A percentile compares a stretch with the other conserved stretches of the same genome.
phyloP scores from a whole-genome alignment of 768 basidiomycete species.

The Boletus sp. region DNA sequence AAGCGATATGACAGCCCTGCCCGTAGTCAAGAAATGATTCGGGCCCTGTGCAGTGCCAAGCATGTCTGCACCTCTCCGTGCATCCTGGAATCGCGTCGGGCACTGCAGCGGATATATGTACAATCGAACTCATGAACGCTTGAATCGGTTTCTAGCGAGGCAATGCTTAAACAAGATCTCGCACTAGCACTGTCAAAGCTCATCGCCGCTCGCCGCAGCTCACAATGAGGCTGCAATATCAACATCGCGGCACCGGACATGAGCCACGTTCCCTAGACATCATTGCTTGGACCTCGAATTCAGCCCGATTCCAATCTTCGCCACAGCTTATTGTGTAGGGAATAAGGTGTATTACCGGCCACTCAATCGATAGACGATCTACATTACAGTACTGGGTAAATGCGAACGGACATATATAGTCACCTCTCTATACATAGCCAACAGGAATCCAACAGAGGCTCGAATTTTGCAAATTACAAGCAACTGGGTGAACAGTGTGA shows the following conservation, averaged over 20 bases:
- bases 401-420: background rate
- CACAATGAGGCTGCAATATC: background rate
- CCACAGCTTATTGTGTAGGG: background rate
- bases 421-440: background rate
- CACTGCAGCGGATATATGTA: conserved; percentile 2
- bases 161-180: background rate
- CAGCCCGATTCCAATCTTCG: background rate
- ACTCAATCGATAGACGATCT: background rate
- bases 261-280: background rate
- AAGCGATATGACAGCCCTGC: background rate
- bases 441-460: background rate
- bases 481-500: background rate
- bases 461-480: background rate
- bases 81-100: conserved; percentile 5
- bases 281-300: background rate
- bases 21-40: conserved; percentile 13
- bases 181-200: background rate
- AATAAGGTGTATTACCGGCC: background rate
- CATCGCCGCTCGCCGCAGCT: background rate
- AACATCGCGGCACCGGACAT: background rate
- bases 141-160: background rate
- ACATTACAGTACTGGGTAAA: background rate
- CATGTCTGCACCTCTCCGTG: conserved; percentile 6
- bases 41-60: conserved; percentile 10
- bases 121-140: background rate